Evolutionary conservation across 1,284 basidiomycete species (phyloP).

Genomic region (Trametes pubescens): DNA sequence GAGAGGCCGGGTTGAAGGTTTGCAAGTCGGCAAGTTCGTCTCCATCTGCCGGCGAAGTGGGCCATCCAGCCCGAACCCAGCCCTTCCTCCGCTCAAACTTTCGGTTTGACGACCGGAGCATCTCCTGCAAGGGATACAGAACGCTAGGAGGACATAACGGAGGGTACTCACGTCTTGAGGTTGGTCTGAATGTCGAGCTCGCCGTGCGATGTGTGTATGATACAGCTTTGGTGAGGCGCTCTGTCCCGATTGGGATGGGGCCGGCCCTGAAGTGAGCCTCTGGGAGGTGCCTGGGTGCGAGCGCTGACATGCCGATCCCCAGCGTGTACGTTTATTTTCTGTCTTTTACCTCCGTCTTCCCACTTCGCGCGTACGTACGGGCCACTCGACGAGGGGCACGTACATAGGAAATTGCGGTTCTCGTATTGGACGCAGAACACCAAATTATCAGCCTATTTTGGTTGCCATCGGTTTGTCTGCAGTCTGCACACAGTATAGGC

Average conservation of each 20-base stretch:
- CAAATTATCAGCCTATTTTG: too few relatives aligned
- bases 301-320: background rate
- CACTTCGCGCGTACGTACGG: too few relatives aligned
- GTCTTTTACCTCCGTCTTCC: too few relatives aligned
- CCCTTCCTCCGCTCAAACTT: constrained; percentile 14
- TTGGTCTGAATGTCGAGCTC: constrained; percentile 43
- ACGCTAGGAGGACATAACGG: constrained; percentile 15
- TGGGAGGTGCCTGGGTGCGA: background rate
- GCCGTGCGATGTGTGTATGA: constrained; percentile 37
- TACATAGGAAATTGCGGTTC: too few relatives aligned
- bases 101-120: background rate
- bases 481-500: too few relatives aligned
- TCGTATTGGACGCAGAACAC: too few relatives aligned
- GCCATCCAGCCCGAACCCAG: constrained; percentile 33
- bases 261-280: constrained; percentile 27
- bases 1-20: background rate
- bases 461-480: too few relatives aligned
- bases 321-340: too few relatives aligned
- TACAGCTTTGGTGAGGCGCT: constrained; percentile 28
- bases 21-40: background rate
- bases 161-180: constrained; percentile 51
- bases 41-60: constrained; percentile 32
- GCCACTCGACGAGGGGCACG: too few relatives aligned
- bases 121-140: background rate
- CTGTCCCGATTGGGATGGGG: constrained; percentile 23